Evolutionary conservation across 805 yeast species (phyloP).

Genomic region (Hanseniaspora vineae): DNA sequence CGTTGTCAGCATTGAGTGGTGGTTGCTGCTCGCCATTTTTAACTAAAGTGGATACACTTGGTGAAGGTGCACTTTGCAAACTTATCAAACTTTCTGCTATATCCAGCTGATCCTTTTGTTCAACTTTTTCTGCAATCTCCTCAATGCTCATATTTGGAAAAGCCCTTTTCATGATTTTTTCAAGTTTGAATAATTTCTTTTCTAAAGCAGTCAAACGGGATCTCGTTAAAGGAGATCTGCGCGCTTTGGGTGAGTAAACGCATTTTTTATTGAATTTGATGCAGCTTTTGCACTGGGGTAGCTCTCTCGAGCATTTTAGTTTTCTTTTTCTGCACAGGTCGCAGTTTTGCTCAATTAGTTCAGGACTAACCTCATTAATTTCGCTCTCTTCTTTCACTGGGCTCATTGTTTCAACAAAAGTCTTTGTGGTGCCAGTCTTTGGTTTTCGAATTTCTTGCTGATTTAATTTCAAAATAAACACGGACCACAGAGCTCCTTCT

Average conservation of each 20-base stretch:
- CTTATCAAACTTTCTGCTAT: slow-evolving; percentile 1
- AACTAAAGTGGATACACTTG: neutral
- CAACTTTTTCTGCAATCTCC: slow-evolving; percentile 13
- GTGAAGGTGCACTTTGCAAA: slow-evolving; percentile 1
- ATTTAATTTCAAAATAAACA: too few species aligned
- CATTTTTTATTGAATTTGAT: slow-evolving; percentile 60
- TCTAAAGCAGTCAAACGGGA: slow-evolving; percentile 72
- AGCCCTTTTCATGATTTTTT: slow-evolving; percentile 29
- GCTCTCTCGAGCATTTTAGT: slow-evolving; percentile 67
- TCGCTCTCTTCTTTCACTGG: too few species aligned
- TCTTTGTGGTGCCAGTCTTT: too few species aligned
- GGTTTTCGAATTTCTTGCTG: too few species aligned
- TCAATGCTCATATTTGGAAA: slow-evolving; percentile 38
- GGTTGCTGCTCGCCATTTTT: neutral
- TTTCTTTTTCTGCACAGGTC: slow-evolving; percentile 76
- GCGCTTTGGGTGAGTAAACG: slow-evolving; percentile 62
- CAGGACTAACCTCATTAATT: neutral
- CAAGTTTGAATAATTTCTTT: slow-evolving; percentile 35
- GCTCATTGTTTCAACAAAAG: too few species aligned
- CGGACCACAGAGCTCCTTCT: too few species aligned
- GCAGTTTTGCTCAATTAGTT: slow-evolving; percentile 30
- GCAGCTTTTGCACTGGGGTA: slow-evolving; percentile 69
- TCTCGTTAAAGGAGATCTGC: slow-evolving; percentile 71
- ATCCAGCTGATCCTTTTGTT: neutral
- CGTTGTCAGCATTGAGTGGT: neutral